Percentiles rank a stretch among this genome's conserved stretches.
Evolutionary conservation across 805 yeast species (phyloP).

Genomic region (Candida schatavii): DNA sequence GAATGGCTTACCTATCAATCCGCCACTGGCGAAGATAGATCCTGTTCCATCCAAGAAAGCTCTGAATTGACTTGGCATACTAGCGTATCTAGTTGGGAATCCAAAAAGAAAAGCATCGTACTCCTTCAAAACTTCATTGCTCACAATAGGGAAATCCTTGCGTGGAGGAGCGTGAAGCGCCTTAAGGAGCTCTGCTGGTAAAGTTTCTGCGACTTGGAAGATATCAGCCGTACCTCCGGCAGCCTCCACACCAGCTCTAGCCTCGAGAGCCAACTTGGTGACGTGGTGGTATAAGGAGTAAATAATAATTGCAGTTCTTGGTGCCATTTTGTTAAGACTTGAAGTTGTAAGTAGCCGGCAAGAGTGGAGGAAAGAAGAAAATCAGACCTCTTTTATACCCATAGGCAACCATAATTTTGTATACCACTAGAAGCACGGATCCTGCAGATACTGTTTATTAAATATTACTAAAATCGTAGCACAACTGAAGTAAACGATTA

Average conservation of each 20-base stretch:
- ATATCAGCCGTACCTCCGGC: slow-evolving; percentile 62
- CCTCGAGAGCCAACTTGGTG: slow-evolving; percentile 56
- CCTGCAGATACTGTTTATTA: too few species aligned
- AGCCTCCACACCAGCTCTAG: slow-evolving; percentile 59
- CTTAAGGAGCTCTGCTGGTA: slow-evolving; percentile 50
- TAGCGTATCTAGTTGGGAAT: slow-evolving; percentile 77
- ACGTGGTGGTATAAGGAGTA: slow-evolving; percentile 79
- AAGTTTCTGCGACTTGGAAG: slow-evolving; percentile 68
- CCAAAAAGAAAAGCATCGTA: slow-evolving; percentile 80
- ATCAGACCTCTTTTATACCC: too few species aligned
- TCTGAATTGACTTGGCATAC: slow-evolving; percentile 71
- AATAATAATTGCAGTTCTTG: slow-evolving; percentile 30
- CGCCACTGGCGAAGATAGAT: slow-evolving; percentile 70
- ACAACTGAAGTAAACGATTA: too few species aligned
- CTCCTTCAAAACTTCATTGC: slow-evolving; percentile 49
- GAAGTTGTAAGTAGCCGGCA: too few species aligned
- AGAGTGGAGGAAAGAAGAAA: too few species aligned
- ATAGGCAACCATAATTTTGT: too few species aligned
- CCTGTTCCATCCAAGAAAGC: slow-evolving; percentile 79
- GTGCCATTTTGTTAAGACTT: slow-evolving; percentile 23
- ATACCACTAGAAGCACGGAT: too few species aligned
- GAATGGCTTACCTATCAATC: slow-evolving; percentile 67
- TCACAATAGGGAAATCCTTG: slow-evolving; percentile 53
- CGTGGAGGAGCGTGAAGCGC: slow-evolving; percentile 53
- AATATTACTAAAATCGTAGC: too few species aligned